Evolutionary conservation across 495 filamentous ascomycete species (phyloP), one percentile per base, ranked within the genome.

Genomic region (Thermothielavioides terrestris): DNA sequence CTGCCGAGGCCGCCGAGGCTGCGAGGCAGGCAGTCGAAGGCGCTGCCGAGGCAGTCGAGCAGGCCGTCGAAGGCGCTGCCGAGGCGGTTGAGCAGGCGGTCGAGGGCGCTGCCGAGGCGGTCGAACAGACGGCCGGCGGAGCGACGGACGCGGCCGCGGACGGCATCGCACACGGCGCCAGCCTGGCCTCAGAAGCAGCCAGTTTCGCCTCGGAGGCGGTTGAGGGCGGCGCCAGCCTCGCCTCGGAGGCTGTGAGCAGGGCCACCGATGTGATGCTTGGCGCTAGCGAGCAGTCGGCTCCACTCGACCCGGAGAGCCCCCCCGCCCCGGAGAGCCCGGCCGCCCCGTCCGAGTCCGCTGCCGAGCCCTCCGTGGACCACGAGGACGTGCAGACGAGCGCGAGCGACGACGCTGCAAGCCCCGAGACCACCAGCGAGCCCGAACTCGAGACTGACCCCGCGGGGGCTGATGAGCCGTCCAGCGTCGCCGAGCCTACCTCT

Each of bases 1-100:
- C 73, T 12, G 72, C 71, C 21, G 68, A 75, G 40, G 62, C 62
- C 4, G 68, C 56, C 9, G 49, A 65, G 35, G 58, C 59, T 9
- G 57, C 66, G 10, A 58, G 50, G 42, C 41, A 14, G 4, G 61
- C 58, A 1, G 63, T 46, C 0, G 55, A 44, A 4, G 53, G 54
- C 39, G 55, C 54, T 18, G 49, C 49, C 4, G 42, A 41, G 20
- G 35, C 50, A 3, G 56, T 37, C 14, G 40, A 9, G 1, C 48
- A 57, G 6, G 40, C 57, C 20, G 51, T 25, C 3, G 18, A 28
- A 18, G 42, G 35, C 4, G 54, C 39, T 44, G 25, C n/a, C n/a
- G n/a, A n/a, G n/a, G n/a, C n/a, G n/a, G n/a, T n/a, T n/a, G n/a
- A 23, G 36, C 6, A 18, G n/a, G 6, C 31, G 9, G 31, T 11